Conservation (phyloP, 805 yeast genomes). For the Wickerhamomyces pijperi region DNA sequence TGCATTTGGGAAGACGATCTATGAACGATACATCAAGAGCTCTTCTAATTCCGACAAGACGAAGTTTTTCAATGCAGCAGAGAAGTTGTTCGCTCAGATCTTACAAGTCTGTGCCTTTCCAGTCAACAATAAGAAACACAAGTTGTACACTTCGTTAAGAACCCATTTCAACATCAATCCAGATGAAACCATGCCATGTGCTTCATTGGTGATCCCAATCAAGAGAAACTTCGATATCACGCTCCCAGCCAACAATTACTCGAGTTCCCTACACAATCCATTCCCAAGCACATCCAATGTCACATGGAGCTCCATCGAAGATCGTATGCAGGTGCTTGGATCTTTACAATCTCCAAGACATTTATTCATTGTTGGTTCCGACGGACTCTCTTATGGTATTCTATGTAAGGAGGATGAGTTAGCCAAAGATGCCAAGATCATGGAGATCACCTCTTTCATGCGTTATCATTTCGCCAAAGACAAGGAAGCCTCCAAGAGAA, state of each 20-base stretch:
- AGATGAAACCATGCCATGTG: constrained; percentile 22
- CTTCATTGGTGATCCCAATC: constrained; percentile 59
- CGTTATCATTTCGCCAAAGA: constrained; percentile 60
- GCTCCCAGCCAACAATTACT: too few species aligned
- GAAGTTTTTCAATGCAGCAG: too few species aligned
- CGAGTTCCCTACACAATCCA: too few species aligned
- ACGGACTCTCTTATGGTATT: constrained; percentile 62
- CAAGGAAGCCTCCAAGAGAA: constrained; percentile 63
- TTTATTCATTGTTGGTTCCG: constrained; percentile 63
- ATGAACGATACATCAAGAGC: constrained; percentile 22
- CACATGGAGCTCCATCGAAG: constrained; percentile 54
- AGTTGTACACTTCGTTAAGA: too few species aligned
- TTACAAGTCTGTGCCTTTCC: too few species aligned
- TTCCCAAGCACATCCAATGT: constrained; percentile 32
- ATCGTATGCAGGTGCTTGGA: constrained; percentile 55
- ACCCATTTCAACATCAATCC: too few species aligned
- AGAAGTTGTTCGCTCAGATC: too few species aligned
- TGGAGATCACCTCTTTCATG: constrained; percentile 80
- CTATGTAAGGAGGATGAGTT: constrained; percentile 88
- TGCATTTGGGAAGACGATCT: constrained; percentile 33
- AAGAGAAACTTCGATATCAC: constrained; percentile 57
- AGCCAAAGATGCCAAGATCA: constrained; percentile 86
- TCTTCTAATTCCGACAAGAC: too few species aligned
- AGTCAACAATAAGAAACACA: too few species aligned
- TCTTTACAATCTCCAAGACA: constrained; percentile 86